Conservation (phyloP, 257 asterid species). For the Nicotiana noctiflora region DNA sequence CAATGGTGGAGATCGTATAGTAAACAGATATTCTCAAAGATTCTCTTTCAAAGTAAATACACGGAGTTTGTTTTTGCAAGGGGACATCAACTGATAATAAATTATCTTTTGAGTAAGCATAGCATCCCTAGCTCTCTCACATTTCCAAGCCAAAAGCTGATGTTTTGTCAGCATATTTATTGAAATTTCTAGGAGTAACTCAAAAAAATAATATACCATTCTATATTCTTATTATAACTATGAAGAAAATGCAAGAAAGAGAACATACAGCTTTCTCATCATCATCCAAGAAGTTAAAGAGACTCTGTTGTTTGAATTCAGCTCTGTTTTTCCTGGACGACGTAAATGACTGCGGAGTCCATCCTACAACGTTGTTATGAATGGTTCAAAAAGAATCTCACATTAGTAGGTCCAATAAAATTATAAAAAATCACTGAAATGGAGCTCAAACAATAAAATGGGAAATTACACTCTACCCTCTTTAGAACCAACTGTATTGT, state of each 20-base stretch:
- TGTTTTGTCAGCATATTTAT: background rate
- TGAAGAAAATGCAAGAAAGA: conserved; percentile 12
- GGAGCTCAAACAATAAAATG: conserved; percentile 7
- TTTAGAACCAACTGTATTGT: conserved; percentile 84
- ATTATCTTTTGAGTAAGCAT: background rate
- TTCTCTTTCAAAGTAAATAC: background rate
- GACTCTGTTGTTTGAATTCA: conserved; percentile 58
- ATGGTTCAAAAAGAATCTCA: background rate
- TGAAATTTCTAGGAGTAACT: background rate
- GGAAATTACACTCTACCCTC: conserved; percentile 45
- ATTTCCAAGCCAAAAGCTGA: background rate
- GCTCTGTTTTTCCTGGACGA: conserved; percentile 87
- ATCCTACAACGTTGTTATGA: conserved; percentile 43
- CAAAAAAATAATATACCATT: background rate
- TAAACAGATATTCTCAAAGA: background rate
- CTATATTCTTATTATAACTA: background rate
- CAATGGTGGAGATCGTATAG: background rate
- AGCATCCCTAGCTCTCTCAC: background rate
- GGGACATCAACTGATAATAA: background rate
- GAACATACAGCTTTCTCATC: conserved; percentile 81
- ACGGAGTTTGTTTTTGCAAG: background rate
- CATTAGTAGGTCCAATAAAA: background rate
- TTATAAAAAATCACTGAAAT: background rate
- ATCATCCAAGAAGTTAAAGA: conserved; percentile 71
- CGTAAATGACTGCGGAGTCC: conserved; percentile 85